Percentiles rank a stretch among this genome's conserved stretches.
Evolutionary conservation across 129 eudicot species (phyloP).

Genomic region (Artemisia annua): DNA sequence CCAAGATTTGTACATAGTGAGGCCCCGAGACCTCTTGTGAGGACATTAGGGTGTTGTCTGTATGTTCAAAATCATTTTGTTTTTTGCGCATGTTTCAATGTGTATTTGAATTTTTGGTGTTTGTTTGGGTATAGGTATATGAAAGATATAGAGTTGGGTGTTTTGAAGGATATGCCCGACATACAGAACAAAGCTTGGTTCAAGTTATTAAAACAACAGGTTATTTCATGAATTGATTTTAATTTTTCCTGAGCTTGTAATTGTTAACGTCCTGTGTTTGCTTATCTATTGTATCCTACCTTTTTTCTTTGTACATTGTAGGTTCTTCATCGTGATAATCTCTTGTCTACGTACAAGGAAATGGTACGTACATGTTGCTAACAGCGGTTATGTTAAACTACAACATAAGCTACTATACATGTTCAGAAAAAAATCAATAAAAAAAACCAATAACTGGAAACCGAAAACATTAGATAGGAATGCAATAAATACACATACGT

Average conservation of each 20-base stretch:
- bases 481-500: conserved; percentile 12
- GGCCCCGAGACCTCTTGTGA: too few species aligned
- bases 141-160: conserved; percentile 82
- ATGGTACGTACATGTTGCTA: conserved; percentile 48
- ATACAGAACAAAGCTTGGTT: conserved; percentile 58
- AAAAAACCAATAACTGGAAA: too few species aligned
- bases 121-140: conserved; percentile 52
- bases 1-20: too few species aligned
- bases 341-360: conserved; percentile 74
- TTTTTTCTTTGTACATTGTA: conserved; percentile 26
- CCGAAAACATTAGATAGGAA: conserved; percentile 20
- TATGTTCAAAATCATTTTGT: neutral
- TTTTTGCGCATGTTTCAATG: neutral
- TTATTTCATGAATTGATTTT: conserved; percentile 17
- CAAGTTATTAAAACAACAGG: conserved; percentile 83
- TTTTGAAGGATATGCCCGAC: conserved; percentile 70
- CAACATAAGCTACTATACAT: conserved; percentile 6
- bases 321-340: conserved; percentile 56
- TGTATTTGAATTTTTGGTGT: neutral
- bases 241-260: neutral
- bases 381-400: neutral
- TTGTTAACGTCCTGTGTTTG: neutral
- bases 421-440: neutral
- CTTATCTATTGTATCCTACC: neutral
- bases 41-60: too few species aligned